Conservation (phyloP, 1,284 basidiomycete genomes). For the Trametes polyzona region DNA sequence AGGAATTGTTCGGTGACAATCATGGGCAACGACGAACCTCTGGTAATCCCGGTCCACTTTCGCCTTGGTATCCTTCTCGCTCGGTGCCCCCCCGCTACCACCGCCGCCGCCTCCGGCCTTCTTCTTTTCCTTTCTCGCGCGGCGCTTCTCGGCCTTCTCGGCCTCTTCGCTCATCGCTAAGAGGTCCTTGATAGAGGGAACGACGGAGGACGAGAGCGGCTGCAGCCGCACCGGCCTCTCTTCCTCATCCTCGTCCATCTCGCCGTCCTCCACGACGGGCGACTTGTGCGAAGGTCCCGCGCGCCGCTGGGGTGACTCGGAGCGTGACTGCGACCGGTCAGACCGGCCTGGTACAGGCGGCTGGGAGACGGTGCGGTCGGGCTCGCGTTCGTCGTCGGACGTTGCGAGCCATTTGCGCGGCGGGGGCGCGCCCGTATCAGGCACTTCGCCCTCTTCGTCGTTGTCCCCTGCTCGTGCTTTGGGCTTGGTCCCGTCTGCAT, state of each 20-base stretch:
- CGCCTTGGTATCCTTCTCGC: conserved; percentile 42
- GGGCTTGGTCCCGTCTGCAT: not conserved
- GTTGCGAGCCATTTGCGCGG: conserved; percentile 26
- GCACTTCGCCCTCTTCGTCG: conserved; percentile 17
- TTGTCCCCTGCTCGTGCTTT: not conserved
- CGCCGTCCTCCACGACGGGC: conserved; percentile 27
- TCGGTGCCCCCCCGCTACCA: conserved; percentile 12
- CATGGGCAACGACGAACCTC: conserved; percentile 35
- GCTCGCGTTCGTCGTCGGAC: conserved; percentile 27
- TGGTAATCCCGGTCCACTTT: conserved; percentile 56
- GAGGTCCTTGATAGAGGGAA: conserved; percentile 82
- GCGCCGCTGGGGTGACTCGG: conserved; percentile 21
- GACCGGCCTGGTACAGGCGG: conserved; percentile 7
- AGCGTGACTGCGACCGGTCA: not conserved
- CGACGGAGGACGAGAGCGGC: conserved; percentile 71
- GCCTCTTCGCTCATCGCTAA: conserved; percentile 74
- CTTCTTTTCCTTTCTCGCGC: conserved; percentile 74
- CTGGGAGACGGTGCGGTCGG: not conserved
- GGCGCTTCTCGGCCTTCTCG: conserved; percentile 64
- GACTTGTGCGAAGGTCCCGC: conserved; percentile 13
- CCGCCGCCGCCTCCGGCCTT: conserved; percentile 38
- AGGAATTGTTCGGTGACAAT: not conserved
- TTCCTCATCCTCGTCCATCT: conserved; percentile 43
- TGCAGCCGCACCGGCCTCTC: conserved; percentile 56
- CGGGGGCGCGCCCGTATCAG: conserved; percentile 6